Percentiles rank a stretch among this genome's conserved stretches.
phyloP scores from a whole-genome alignment of 1,139 yeast species.

The Candida sojae region DNA sequence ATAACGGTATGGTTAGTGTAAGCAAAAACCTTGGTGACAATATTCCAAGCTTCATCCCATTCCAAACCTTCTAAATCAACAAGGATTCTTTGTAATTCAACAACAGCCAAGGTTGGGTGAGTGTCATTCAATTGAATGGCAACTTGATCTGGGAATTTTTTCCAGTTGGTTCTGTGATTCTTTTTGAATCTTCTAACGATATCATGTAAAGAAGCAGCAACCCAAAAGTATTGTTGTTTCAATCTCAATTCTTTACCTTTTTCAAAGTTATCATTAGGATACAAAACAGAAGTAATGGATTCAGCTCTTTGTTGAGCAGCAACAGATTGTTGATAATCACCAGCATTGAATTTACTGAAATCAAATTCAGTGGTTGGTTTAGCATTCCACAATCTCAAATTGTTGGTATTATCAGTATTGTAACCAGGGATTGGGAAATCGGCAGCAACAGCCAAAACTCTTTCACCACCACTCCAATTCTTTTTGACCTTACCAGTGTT shows the following conservation, averaged over 20 bases:
- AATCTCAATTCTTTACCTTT: constrained; percentile 90
- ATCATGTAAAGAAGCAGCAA: constrained; percentile 89
- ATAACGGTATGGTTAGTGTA: constrained; percentile 95
- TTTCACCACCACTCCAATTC: constrained; percentile 86
- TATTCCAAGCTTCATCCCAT: constrained; percentile 86
- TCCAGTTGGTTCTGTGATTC: constrained; percentile 69
- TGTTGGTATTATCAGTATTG: constrained; percentile 81
- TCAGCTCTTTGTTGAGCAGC: constrained; percentile 85
- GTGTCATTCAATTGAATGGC: constrained; percentile 96
- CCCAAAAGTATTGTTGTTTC: constrained; percentile 98
- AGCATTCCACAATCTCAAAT: constrained; percentile 88
- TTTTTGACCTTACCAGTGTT: constrained; percentile 51
- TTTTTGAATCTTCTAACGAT: constrained; percentile 89
- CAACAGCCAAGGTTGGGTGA: constrained; percentile 90
- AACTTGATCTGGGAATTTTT: constrained; percentile 78
- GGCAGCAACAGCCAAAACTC: constrained; percentile 88
- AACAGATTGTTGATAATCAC: constrained; percentile 87
- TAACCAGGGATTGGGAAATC: constrained; percentile 95
- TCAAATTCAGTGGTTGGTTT: constrained; percentile 91
- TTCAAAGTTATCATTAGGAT: constrained; percentile 91
- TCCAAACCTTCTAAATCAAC: constrained; percentile 79
- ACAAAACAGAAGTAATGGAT: constrained; percentile 86
- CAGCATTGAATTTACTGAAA: constrained; percentile 86
- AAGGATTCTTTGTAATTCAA: constrained; percentile 83
- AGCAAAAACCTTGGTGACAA: constrained; percentile 80